Evolutionary conservation across 768 basidiomycete species (phyloP).

Genomic region (Russula emetica): DNA sequence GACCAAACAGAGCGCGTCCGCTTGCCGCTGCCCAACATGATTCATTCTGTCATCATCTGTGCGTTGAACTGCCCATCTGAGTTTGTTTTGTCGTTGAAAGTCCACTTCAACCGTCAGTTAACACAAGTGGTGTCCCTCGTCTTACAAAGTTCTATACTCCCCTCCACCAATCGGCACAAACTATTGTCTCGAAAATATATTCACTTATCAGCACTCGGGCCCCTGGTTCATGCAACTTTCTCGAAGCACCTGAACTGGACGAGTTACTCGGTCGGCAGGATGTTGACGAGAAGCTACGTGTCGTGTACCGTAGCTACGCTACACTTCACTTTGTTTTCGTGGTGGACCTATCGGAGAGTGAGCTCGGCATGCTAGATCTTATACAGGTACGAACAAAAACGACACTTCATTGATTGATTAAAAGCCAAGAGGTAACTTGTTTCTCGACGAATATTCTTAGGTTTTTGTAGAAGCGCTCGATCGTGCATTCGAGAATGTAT

Average conservation of each 20-base stretch:
- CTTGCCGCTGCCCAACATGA: constrained; percentile 17
- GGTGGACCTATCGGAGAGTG: constrained; percentile 93
- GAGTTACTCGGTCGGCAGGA: constrained; percentile 56
- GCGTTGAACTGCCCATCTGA: constrained; percentile 1
- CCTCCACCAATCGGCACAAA: constrained; percentile 60
- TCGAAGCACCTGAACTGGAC: constrained; percentile 87
- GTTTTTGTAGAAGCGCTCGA: constrained; percentile 98
- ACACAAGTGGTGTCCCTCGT: constrained; percentile 84
- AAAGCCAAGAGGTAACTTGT: neutral
- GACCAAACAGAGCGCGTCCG: neutral
- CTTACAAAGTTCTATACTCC: constrained; percentile 88
- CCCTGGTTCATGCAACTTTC: constrained; percentile 86
- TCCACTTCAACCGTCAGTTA: constrained; percentile 51
- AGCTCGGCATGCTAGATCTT: constrained; percentile 90
- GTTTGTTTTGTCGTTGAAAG: constrained; percentile 2
- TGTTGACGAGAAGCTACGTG: constrained; percentile 61
- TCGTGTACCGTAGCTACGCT: constrained; percentile 94
- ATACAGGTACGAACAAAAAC: constrained; percentile 68
- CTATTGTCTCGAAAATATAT: constrained; percentile 84
- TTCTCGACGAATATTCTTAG: constrained; percentile 39
- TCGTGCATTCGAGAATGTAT: constrained; percentile 95
- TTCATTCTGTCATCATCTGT: constrained; percentile 29
- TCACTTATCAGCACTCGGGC: constrained; percentile 80
- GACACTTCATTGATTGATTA: too few species aligned
- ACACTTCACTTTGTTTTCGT: constrained; percentile 97